phyloP scores from a whole-genome alignment of 2,329 filamentous ascomycete species.

The Ophiostoma montium region DNA sequence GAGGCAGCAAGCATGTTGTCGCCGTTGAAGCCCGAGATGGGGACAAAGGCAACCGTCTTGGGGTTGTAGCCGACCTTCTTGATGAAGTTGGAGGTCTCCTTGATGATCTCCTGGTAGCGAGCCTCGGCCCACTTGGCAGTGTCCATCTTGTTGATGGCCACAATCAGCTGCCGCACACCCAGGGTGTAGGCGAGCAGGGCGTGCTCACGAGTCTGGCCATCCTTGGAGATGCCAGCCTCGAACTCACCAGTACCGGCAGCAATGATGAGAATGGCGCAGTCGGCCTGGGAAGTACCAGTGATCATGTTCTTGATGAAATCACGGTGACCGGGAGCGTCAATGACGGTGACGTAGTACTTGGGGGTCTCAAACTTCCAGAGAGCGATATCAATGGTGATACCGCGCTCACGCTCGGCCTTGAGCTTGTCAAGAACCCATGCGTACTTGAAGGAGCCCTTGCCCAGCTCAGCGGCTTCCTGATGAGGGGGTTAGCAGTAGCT shows the following conservation, averaged over 20 bases:
- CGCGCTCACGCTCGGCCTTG: conserved; percentile 99
- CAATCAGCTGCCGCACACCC: conserved; percentile 99
- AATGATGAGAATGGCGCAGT: conserved; percentile 99
- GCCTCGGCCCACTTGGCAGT: conserved; percentile 96
- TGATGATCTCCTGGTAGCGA: conserved; percentile 98
- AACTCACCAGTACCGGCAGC: conserved; percentile 99
- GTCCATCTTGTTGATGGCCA: conserved; percentile 99
- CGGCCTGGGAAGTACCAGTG: conserved; percentile 99
- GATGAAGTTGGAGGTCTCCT: conserved; percentile 99
- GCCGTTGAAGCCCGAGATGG: conserved; percentile 99
- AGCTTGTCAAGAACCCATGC: conserved; percentile 99
- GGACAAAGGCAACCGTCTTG: conserved; percentile 95
- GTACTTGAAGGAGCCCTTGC: conserved; percentile 99
- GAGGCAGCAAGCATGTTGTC: conserved; percentile 97
- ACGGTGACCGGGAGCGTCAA: conserved; percentile 98
- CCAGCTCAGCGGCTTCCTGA: conserved; percentile 95
- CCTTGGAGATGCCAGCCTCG: conserved; percentile 99
- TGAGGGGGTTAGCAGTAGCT: conserved; percentile 6
- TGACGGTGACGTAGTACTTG: conserved; percentile 97
- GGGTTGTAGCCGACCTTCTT: conserved; percentile 99
- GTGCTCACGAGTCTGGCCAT: conserved; percentile 99
- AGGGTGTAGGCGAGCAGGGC: conserved; percentile 99
- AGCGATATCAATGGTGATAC: conserved; percentile 99
- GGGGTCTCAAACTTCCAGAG: conserved; percentile 99
- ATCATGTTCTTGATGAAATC: conserved; percentile 99